Conservation (phyloP, 257 asterid genomes). For the Craterostigma plantagineum region DNA sequence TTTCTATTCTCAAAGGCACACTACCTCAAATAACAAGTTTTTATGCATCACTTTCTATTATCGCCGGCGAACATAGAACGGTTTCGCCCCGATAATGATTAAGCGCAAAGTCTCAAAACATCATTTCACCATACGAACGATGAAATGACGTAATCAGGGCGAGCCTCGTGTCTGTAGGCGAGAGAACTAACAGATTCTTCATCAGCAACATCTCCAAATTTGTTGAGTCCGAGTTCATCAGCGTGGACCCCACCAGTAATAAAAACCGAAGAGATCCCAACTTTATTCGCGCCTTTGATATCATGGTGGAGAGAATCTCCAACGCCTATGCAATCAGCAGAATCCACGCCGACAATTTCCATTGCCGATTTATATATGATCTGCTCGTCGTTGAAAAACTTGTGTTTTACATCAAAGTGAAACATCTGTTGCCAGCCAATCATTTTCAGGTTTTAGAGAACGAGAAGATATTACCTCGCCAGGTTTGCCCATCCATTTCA, state of each 20-base stretch:
- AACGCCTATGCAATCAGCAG: constrained; percentile 68
- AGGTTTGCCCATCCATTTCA: constrained; percentile 99
- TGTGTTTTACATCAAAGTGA: background rate
- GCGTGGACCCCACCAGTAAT: constrained; percentile 75
- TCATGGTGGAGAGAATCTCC: constrained; percentile 98
- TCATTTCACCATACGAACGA: constrained; percentile 60
- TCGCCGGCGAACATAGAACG: no score
- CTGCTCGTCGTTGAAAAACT: constrained; percentile 13
- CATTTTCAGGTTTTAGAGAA: no score
- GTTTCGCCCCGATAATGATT: no score
- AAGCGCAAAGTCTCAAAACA: no score
- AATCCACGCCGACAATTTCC: constrained; percentile 49
- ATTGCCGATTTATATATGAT: constrained; percentile 73
- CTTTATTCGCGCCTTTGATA: constrained; percentile 72
- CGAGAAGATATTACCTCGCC: constrained; percentile 71
- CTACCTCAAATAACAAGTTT: no score
- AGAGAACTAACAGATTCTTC: constrained; percentile 41
- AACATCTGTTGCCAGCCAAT: constrained; percentile 16
- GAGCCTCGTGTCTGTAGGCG: constrained; percentile 38
- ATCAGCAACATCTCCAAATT: constrained; percentile 52
- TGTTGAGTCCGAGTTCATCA: constrained; percentile 51
- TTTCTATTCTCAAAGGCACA: no score
- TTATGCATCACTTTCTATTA: no score
- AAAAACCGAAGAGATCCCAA: constrained; percentile 53
- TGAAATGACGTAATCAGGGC: constrained; percentile 64